A percentile compares a stretch with the other conserved stretches of the same genome.
These are phyloP conservation scores for Domatiomyces globalis DNA, from an alignment of 2,329 filamentous ascomycete genomes.

Conservation along the genomic window DNA sequence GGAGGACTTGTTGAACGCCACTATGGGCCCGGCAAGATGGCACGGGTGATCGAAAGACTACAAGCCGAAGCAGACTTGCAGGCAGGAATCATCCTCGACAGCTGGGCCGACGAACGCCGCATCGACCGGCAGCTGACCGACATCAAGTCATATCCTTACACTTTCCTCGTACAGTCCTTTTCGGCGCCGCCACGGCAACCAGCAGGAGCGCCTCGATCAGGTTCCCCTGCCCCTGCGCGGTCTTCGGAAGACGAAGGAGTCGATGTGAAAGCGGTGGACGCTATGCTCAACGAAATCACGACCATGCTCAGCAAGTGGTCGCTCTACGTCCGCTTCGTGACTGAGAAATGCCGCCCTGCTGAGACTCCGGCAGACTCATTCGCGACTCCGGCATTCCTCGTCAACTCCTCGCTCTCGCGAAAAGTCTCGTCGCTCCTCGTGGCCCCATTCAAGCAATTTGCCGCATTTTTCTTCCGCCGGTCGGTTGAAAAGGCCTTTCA, in stretches of 20 bases:
- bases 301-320: constrained; percentile 91
- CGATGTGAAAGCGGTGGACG: constrained; percentile 93
- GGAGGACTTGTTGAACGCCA: constrained; percentile 83
- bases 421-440: constrained; percentile 65
- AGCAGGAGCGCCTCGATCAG: constrained; percentile 52
- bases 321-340: constrained; percentile 76
- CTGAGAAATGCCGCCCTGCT: constrained; percentile 59
- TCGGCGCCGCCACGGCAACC: constrained; percentile 53
- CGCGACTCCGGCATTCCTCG: constrained; percentile 56
- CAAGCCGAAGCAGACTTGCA: constrained; percentile 94
- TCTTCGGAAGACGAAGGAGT: constrained; percentile 78
- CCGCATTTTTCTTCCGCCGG: constrained; percentile 88
- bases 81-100: constrained; percentile 87
- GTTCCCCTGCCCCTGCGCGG: constrained; percentile 58
- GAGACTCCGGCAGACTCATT: constrained; percentile 33
- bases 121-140: constrained; percentile 82
- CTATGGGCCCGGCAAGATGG: constrained; percentile 87
- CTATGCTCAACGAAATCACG: constrained; percentile 70
- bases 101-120: constrained; percentile 78
- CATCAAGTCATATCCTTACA: constrained; percentile 95
- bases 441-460: constrained; percentile 78
- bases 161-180: constrained; percentile 91
- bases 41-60: constrained; percentile 77
- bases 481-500: constrained; percentile 98
- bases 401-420: constrained; percentile 62